A percentile compares a stretch with the other conserved stretches of the same genome.
Evolutionary conservation across 768 basidiomycete genomes (phyloP).

Genomic region (Goffeauzyma gilvescens): DNA sequence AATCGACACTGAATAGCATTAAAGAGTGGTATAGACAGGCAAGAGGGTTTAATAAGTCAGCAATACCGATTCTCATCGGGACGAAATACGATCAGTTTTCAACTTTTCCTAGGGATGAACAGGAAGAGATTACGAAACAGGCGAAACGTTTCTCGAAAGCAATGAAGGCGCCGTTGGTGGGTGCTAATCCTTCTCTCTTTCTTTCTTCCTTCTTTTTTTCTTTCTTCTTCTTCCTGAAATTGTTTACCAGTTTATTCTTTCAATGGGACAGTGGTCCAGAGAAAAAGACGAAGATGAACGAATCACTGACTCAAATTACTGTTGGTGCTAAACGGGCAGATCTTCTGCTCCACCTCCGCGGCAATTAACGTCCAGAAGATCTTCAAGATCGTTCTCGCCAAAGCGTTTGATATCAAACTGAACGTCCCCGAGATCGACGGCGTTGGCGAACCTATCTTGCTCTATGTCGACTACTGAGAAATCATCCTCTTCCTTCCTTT

Average conservation of each 20-base stretch:
- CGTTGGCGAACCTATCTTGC: conserved; percentile 82
- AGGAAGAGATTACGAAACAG: conserved; percentile 97
- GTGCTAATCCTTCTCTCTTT: conserved; percentile 7
- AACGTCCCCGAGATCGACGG: conserved; percentile 79
- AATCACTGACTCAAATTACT: background rate
- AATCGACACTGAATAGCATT: conserved; percentile 91
- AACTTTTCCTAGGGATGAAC: conserved; percentile 87
- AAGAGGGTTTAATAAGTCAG: conserved; percentile 97
- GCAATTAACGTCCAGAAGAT: conserved; percentile 97
- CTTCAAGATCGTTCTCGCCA: conserved; percentile 37
- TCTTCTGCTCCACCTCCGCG: conserved; percentile 96
- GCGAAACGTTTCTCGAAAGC: conserved; percentile 95
- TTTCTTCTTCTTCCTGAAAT: no score
- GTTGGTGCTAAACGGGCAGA: conserved; percentile 28
- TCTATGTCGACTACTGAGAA: conserved; percentile 53
- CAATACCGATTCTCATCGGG: conserved; percentile 93
- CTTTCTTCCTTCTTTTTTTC: background rate
- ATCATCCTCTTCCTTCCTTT: no score
- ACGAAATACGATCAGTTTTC: conserved; percentile 97
- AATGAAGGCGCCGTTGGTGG: conserved; percentile 83
- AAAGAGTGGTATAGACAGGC: conserved; percentile 99
- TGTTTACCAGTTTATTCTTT: background rate
- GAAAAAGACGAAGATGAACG: background rate
- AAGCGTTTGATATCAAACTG: conserved; percentile 70
- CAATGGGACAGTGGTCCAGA: background rate